Conservation (phyloP, 1,139 yeast species). For the Kodamaea suecica region DNA sequence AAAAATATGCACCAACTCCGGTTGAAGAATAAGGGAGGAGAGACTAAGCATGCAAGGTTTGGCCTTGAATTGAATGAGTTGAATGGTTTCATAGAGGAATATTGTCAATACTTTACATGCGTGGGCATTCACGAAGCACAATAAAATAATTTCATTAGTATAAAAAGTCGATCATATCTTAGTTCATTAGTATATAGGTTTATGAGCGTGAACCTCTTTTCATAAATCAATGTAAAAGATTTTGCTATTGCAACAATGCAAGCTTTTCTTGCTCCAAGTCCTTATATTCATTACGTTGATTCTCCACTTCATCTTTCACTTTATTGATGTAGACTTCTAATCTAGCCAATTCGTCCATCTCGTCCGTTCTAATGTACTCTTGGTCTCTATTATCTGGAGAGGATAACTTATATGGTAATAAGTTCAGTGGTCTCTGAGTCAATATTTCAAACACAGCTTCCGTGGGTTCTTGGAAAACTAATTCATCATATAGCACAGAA, state of each 20-base stretch:
- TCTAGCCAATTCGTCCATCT: constrained; percentile 75
- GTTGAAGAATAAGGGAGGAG: constrained; percentile 6
- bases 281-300: constrained; percentile 48
- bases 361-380: constrained; percentile 48
- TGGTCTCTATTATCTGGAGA: constrained; percentile 43
- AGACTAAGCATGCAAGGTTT: constrained; percentile 8
- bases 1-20: constrained; percentile 3
- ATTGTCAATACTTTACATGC: constrained; percentile 12
- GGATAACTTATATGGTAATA: constrained; percentile 59
- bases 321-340: constrained; percentile 63
- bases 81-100: constrained; percentile 23
- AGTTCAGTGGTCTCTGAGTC: constrained; percentile 71
- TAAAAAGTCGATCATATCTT: not conserved
- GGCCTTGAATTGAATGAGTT: constrained; percentile 20
- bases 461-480: constrained; percentile 95
- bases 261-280: constrained; percentile 49
- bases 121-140: not conserved
- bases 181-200: constrained; percentile 1
- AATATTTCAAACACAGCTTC: constrained; percentile 78
- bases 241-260: constrained; percentile 34
- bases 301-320: constrained; percentile 57
- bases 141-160: not conserved
- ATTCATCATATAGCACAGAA: constrained; percentile 79
- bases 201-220: not conserved
- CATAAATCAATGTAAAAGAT: no score